Evolutionary conservation across 2,329 filamentous ascomycete species (phyloP), one percentile per base, ranked within the genome.

Genomic region (Tolypocladium inflatum): DNA sequence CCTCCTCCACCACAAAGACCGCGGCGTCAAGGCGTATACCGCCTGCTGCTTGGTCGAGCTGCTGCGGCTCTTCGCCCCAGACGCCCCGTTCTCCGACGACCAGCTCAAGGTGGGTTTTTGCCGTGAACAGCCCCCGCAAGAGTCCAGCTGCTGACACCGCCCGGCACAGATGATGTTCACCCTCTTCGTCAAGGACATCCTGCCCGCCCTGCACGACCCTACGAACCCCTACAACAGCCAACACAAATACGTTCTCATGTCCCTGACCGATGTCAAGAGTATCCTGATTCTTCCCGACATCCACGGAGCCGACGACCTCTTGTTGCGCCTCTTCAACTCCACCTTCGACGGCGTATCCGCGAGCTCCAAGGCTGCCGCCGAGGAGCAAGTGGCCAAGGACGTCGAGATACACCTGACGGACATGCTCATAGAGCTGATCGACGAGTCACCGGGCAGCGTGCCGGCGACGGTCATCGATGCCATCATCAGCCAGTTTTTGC

Each of bases 401-500:
- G 90, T 97, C 58, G 91, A 97, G 71, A 91, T 91, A 67, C 88
- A 94, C 70, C 90, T 99, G 82, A 94, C 88, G 26, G 86, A 90
- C 56, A 83, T 97, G 62, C 81, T 99, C 26, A 86, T 88, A 51
- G 89, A 87, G 55, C 77, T 99, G 56, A 88, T 99, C 26, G 94
- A 97, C 63, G 94, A 99, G 75, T 86, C 88, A 21, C 78, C 83
- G 2, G 85, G 83, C 42, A 74, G 72, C 41, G 80, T 99, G 21
- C 90, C 92, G 0, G 80, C 87, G 8, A 86, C 90, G 59, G 90
- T 96, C 2, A 85, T 97, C 23, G 93, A 99, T 70, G 86, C 93
- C 37, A 91, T 99, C 64, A 89, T 99, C 69, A 93, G 93, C 9
- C 95, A 99, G 71, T 99, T 99, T 67, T 78, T 99, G 57, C 86